phyloP scores from a whole-genome alignment of 2,329 filamentous ascomycete genomes.

The Microdochium bolleyi region DNA sequence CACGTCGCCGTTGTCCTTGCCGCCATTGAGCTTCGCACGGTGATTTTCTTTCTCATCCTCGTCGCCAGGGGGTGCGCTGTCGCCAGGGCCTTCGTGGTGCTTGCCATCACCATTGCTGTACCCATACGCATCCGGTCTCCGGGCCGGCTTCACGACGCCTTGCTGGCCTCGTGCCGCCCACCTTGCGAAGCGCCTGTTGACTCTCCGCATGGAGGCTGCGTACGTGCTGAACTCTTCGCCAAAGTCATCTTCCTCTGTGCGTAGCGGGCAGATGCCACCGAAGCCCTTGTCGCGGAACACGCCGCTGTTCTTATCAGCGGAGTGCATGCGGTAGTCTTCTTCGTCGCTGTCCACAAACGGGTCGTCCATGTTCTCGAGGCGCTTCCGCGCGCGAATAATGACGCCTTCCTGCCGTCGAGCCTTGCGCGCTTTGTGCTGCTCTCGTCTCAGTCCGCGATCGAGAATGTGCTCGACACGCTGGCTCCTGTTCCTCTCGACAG shows the following conservation, averaged over 20 bases:
- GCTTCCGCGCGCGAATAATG: conserved; percentile 57
- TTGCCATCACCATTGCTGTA: conserved; percentile 9
- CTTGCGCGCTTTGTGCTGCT: conserved; percentile 57
- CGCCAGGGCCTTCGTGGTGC: neutral
- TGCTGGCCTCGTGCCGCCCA: conserved; percentile 50
- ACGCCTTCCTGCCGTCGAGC: conserved; percentile 56
- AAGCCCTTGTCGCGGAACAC: conserved; percentile 49
- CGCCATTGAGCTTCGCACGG: conserved; percentile 20
- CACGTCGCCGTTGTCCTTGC: conserved; percentile 29
- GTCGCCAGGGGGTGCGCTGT: conserved; percentile 5
- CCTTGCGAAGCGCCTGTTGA: conserved; percentile 56
- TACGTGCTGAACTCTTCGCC: conserved; percentile 67
- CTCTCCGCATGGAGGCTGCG: conserved; percentile 56
- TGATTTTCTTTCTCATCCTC: conserved; percentile 19
- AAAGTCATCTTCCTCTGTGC: conserved; percentile 60
- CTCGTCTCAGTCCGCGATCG: conserved; percentile 61
- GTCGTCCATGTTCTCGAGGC: conserved; percentile 48
- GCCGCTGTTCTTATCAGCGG: conserved; percentile 20
- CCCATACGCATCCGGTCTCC: conserved; percentile 22
- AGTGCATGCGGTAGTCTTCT: conserved; percentile 32
- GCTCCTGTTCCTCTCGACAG: conserved; percentile 70
- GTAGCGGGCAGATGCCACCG: conserved; percentile 56
- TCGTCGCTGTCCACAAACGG: conserved; percentile 56
- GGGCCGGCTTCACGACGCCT: conserved; percentile 38
- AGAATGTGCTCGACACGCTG: conserved; percentile 77